Evolutionary conservation across 306 rosid genomes (phyloP).

Genomic region (Cicer cuneatum): DNA sequence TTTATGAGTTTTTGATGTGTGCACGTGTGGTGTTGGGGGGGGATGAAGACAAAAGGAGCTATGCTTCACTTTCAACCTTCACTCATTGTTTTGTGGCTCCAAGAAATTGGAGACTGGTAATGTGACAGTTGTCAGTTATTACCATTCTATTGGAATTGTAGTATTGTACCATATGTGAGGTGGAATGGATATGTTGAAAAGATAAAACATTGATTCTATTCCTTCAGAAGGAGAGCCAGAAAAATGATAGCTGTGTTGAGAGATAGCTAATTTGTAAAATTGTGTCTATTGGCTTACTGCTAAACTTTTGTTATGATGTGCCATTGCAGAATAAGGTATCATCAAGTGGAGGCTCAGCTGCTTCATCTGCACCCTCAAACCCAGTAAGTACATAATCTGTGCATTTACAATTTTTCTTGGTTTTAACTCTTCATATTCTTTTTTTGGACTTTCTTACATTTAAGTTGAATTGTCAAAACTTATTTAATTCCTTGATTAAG

Average conservation of each 20-base stretch:
- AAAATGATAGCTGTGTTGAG: not conserved
- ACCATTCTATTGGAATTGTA: slow-evolving; percentile 1
- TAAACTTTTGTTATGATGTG: slow-evolving; percentile 1
- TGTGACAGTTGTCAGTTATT: slow-evolving; percentile 2
- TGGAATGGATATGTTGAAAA: slow-evolving; percentile 27
- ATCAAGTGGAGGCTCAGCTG: slow-evolving; percentile 44
- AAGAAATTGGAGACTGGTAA: not conserved
- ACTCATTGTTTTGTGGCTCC: not conserved
- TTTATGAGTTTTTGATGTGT: slow-evolving; percentile 4
- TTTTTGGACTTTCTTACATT: not conserved
- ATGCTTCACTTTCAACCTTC: not conserved
- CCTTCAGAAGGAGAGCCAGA: slow-evolving; percentile 11
- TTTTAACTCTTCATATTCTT: not conserved
- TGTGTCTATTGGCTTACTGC: slow-evolving; percentile 16
- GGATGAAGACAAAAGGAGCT: not conserved
- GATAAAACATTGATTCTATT: not conserved
- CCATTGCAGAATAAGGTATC: slow-evolving; percentile 45
- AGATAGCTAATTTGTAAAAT: slow-evolving; percentile 6
- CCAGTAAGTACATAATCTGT: slow-evolving; percentile 25
- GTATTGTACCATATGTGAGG: not conserved
- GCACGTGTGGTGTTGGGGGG: not conserved
- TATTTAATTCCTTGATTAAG: slow-evolving; percentile 13
- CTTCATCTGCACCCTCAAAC: slow-evolving; percentile 42
- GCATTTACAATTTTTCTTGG: not conserved
- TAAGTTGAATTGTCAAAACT: slow-evolving; percentile 9